Conservation (phyloP, 805 yeast species). For the Yamadazyma philogaea region DNA sequence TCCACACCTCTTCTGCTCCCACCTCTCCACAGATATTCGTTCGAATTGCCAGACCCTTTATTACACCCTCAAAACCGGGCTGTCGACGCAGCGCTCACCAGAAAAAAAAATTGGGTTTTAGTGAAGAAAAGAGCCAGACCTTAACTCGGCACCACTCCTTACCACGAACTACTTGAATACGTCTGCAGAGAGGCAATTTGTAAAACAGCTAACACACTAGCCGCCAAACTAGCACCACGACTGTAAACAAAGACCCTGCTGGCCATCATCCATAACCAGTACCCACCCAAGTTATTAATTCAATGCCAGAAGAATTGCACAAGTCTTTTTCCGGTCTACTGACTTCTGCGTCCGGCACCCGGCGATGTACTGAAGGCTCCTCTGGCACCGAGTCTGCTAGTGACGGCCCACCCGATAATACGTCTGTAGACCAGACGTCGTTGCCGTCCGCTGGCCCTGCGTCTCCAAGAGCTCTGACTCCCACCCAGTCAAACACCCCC, state of each 20-base stretch:
- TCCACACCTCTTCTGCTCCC: too few species aligned
- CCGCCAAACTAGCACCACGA: too few species aligned
- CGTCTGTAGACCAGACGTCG: not conserved
- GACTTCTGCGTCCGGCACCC: too few species aligned
- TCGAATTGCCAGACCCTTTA: not conserved
- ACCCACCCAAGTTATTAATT: not conserved
- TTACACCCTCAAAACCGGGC: not conserved
- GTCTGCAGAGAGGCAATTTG: too few species aligned
- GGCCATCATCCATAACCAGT: too few species aligned
- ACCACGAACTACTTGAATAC: not conserved
- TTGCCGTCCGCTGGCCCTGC: not conserved
- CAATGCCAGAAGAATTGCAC: not conserved
- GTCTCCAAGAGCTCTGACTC: constrained; percentile 7
- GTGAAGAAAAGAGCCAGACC: not conserved
- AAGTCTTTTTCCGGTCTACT: not conserved
- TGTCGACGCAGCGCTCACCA: constrained; percentile 7
- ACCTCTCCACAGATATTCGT: too few species aligned
- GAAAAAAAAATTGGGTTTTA: constrained; percentile 2
- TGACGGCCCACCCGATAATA: not conserved
- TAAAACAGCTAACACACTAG: too few species aligned
- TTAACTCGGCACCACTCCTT: not conserved
- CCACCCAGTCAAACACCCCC: constrained; percentile 12
- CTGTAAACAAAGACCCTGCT: too few species aligned
- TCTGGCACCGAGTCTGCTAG: not conserved
- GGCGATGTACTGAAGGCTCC: too few species aligned